Evolutionary conservation across 2,329 filamentous ascomycete genomes (phyloP).

Genomic region (Plenodomus lindquistii): DNA sequence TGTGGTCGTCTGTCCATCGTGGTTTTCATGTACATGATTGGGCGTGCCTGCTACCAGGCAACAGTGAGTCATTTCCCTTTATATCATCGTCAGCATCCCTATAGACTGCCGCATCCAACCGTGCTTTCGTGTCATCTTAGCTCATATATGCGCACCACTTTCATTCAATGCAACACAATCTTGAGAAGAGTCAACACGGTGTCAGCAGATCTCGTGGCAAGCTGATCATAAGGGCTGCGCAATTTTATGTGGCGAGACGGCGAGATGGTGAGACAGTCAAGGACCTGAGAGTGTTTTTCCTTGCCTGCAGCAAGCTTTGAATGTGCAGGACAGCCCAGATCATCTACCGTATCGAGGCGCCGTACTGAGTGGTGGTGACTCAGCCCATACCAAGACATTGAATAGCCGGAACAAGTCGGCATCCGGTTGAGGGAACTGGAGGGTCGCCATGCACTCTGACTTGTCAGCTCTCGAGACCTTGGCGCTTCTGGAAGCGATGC

Average conservation of each 20-base stretch:
- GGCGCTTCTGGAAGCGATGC: slow-evolving; percentile 22
- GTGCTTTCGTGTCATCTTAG: not conserved
- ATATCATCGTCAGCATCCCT: not conserved
- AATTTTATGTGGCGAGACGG: slow-evolving; percentile 12
- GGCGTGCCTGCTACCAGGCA: not conserved
- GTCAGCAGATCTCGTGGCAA: slow-evolving; percentile 32
- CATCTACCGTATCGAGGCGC: slow-evolving; percentile 8
- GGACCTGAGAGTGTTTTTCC: slow-evolving; percentile 18
- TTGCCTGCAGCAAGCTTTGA: slow-evolving; percentile 23
- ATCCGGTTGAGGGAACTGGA: slow-evolving; percentile 7
- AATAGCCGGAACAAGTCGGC: slow-evolving; percentile 22
- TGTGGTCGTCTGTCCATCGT: not conserved
- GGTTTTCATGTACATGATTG: not conserved
- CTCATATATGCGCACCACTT: slow-evolving; percentile 9
- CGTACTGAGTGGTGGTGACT: slow-evolving; percentile 25
- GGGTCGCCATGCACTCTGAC: slow-evolving; percentile 14
- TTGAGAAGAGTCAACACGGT: slow-evolving; percentile 27
- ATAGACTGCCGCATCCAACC: not conserved
- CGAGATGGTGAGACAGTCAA: slow-evolving; percentile 9
- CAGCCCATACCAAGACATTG: slow-evolving; percentile 22
- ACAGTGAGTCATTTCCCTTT: not conserved
- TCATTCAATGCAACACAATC: slow-evolving; percentile 13
- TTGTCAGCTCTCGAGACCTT: slow-evolving; percentile 12
- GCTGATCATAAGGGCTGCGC: slow-evolving; percentile 24
- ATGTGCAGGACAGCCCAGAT: slow-evolving; percentile 3